Conservation (phyloP, 2,329 filamentous ascomycete genomes). For the Trichoderma sp. region DNA sequence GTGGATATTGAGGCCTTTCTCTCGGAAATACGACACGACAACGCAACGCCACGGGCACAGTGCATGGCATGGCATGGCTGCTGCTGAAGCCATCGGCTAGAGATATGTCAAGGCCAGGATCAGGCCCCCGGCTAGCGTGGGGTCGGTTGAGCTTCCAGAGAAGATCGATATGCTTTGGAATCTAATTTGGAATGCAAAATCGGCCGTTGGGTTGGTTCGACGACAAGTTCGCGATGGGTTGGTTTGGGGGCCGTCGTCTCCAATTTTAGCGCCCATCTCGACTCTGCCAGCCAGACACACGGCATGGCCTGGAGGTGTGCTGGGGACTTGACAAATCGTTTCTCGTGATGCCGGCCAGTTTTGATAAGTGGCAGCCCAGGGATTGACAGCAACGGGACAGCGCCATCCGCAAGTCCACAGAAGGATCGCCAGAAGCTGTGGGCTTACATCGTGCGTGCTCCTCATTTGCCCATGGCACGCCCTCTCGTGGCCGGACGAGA, state of each 20-base stretch:
- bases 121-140: conserved; percentile 20
- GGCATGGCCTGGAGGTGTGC: neutral
- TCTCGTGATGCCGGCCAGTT: conserved; percentile 2
- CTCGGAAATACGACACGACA: neutral
- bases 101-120: conserved; percentile 7
- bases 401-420: conserved; percentile 10
- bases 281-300: neutral
- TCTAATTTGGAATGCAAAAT: conserved; percentile 16
- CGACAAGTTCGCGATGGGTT: neutral
- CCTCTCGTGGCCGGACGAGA: conserved; percentile 2
- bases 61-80: neutral
- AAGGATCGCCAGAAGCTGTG: conserved; percentile 17
- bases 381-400: neutral
- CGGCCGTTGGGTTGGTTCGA: conserved; percentile 8
- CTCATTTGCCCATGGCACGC: neutral
- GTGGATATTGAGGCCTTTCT: neutral
- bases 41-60: neutral
- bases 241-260: neutral
- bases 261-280: neutral
- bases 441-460: conserved; percentile 8
- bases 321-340: neutral
- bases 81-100: neutral
- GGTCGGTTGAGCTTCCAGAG: conserved; percentile 19
- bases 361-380: conserved; percentile 5
- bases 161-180: conserved; percentile 22